phyloP scores from a whole-genome alignment of 441 rosid species.

The Mallotus japonicus region DNA sequence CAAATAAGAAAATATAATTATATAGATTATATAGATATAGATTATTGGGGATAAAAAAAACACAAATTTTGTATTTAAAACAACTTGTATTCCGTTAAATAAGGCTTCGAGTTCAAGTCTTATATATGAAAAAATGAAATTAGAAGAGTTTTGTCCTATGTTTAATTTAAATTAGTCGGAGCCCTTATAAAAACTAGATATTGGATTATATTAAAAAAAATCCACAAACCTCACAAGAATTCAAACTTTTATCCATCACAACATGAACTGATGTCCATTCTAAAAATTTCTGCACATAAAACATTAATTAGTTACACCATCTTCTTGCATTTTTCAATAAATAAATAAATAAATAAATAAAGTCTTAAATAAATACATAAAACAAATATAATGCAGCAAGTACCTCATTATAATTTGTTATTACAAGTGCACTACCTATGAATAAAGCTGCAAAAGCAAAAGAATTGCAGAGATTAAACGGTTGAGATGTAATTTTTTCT shows the following conservation, averaged over 20 bases:
- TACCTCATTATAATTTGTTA: constrained; percentile 54
- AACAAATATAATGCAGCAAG: not conserved
- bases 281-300: constrained; percentile 42
- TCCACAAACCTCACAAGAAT: constrained; percentile 52
- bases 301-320: not conserved
- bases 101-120: too few relatives aligned
- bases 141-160: too few relatives aligned
- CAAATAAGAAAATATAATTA: not conserved
- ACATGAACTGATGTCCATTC: constrained; percentile 39
- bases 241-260: constrained; percentile 32
- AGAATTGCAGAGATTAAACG: constrained; percentile 34
- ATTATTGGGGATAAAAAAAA: constrained; percentile 7
- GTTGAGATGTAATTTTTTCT: constrained; percentile 34
- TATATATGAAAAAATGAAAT: too few relatives aligned
- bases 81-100: too few relatives aligned
- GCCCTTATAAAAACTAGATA: too few relatives aligned
- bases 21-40: not conserved
- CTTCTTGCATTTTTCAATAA: not conserved
- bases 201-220: not conserved
- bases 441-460: constrained; percentile 47
- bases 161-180: too few relatives aligned
- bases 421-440: constrained; percentile 46
- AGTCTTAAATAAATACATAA: too few relatives aligned
- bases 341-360: not conserved
- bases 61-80: too few relatives aligned